These are phyloP conservation scores for Beauveria australis DNA, from an alignment of 2,329 filamentous ascomycete genomes.

Conservation along the genomic window DNA sequence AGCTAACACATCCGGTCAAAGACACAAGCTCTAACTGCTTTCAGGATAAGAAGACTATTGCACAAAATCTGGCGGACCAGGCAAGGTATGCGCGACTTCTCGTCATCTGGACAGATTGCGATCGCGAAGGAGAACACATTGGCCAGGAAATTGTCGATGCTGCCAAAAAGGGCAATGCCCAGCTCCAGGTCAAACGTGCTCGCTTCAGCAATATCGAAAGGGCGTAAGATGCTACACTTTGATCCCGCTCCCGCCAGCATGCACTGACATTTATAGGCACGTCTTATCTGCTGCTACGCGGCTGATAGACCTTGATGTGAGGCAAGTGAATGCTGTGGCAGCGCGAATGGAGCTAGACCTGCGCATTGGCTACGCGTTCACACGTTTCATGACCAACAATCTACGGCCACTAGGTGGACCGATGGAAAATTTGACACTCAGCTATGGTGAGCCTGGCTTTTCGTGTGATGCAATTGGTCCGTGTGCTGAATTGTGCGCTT, in stretches of 20 bases:
- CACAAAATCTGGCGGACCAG: conserved; percentile 74
- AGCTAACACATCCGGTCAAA: too few species aligned
- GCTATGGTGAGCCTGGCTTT: conserved; percentile 57
- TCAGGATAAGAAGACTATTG: conserved; percentile 71
- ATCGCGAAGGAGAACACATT: conserved; percentile 95
- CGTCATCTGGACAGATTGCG: conserved; percentile 98
- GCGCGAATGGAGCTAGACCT: conserved; percentile 89
- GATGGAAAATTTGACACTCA: conserved; percentile 59
- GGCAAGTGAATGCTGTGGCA: conserved; percentile 77
- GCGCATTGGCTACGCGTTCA: conserved; percentile 87
- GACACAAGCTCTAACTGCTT: conserved; percentile 11
- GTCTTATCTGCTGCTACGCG: conserved; percentile 74
- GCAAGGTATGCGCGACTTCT: conserved; percentile 65
- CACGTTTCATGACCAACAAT: conserved; percentile 73
- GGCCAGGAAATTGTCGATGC: conserved; percentile 82
- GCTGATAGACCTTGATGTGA: conserved; percentile 72
- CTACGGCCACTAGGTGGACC: conserved; percentile 64
- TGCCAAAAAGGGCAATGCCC: conserved; percentile 63
- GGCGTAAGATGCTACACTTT: conserved; percentile 48
- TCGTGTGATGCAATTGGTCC: not conserved
- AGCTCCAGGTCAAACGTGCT: conserved; percentile 74
- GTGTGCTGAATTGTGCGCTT: conserved; percentile 23
- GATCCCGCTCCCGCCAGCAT: conserved; percentile 6
- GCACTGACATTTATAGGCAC: conserved; percentile 48
- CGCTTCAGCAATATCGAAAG: conserved; percentile 93